These are phyloP conservation scores for Fusarium goolgardi DNA, from an alignment of 2,329 filamentous ascomycete species.

Conservation along the genomic window DNA sequence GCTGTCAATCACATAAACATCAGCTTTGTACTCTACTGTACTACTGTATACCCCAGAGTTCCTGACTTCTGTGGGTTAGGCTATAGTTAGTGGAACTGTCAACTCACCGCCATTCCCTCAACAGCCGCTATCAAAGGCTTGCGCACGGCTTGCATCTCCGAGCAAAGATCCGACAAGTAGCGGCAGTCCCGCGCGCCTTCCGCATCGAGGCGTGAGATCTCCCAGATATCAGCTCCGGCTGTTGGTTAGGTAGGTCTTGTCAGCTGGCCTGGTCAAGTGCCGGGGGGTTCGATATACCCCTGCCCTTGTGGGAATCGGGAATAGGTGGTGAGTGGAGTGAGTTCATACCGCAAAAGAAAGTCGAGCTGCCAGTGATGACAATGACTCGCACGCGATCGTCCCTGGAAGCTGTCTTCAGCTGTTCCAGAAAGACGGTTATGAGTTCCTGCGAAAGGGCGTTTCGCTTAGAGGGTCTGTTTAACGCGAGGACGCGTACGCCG, in stretches of 20 bases:
- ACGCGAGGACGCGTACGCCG: constrained; percentile 59
- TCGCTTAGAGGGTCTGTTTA: constrained; percentile 66
- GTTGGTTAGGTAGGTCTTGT: constrained; percentile 10
- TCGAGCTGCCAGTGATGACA: constrained; percentile 54
- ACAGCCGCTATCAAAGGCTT: constrained; percentile 64
- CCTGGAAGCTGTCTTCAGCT: constrained; percentile 41
- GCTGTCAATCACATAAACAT: constrained; percentile 47
- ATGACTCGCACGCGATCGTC: constrained; percentile 51
- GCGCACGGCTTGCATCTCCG: constrained; percentile 50
- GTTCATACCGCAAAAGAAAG: constrained; percentile 53
- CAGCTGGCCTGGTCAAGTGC: constrained; percentile 26
- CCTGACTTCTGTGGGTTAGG: not conserved
- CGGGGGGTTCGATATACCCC: constrained; percentile 12
- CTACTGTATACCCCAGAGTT: not conserved
- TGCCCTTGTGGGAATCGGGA: not conserved
- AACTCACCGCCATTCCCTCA: constrained; percentile 62
- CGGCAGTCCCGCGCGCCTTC: constrained; percentile 49
- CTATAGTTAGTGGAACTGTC: not conserved
- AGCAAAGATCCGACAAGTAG: constrained; percentile 57
- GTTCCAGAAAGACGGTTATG: constrained; percentile 57
- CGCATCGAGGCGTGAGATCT: constrained; percentile 52
- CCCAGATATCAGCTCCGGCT: constrained; percentile 54
- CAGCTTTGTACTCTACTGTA: constrained; percentile 1
- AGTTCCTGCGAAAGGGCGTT: constrained; percentile 67
- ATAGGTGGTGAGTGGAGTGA: not conserved